Conservation (phyloP, 805 yeast species). For the Wickerhamomyces queroliae region DNA sequence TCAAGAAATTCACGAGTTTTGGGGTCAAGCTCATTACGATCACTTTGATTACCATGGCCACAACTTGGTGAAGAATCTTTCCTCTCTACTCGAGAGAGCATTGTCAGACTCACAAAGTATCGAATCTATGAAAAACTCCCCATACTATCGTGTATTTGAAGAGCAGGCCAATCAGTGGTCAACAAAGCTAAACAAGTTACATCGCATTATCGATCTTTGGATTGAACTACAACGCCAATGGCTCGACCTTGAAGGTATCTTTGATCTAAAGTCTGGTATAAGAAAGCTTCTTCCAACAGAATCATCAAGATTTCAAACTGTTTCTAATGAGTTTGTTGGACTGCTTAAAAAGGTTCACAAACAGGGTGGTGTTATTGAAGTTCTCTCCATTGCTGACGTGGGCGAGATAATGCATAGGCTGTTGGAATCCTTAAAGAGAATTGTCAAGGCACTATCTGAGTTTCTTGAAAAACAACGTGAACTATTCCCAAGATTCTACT, state of each 20-base stretch:
- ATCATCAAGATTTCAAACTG: slow-evolving; percentile 54
- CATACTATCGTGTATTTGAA: slow-evolving; percentile 54
- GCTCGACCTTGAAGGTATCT: slow-evolving; percentile 79
- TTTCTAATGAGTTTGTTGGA: slow-evolving; percentile 55
- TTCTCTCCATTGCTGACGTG: slow-evolving; percentile 44
- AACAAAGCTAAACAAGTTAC: slow-evolving; percentile 43
- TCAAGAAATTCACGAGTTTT: slow-evolving; percentile 39
- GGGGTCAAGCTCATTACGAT: slow-evolving; percentile 51
- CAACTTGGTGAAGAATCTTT: slow-evolving; percentile 66
- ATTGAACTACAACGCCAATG: slow-evolving; percentile 84
- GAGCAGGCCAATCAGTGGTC: slow-evolving; percentile 52
- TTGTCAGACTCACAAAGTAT: slow-evolving; percentile 58
- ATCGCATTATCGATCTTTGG: slow-evolving; percentile 60
- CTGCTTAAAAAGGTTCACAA: slow-evolving; percentile 44
- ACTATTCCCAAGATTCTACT: slow-evolving; percentile 74
- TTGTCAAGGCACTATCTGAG: slow-evolving; percentile 64
- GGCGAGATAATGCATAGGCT: slow-evolving; percentile 40
- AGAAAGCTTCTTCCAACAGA: slow-evolving; percentile 64
- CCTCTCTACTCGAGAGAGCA: slow-evolving; percentile 48
- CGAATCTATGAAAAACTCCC: slow-evolving; percentile 65
- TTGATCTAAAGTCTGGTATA: slow-evolving; percentile 55
- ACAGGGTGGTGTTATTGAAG: slow-evolving; percentile 48
- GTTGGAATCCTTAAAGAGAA: slow-evolving; percentile 48
- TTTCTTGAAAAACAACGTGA: slow-evolving; percentile 78
- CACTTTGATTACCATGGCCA: slow-evolving; percentile 46